Conservation (phyloP, 2,329 filamentous ascomycete species). For the Colletotrichum chrysophilum region DNA sequence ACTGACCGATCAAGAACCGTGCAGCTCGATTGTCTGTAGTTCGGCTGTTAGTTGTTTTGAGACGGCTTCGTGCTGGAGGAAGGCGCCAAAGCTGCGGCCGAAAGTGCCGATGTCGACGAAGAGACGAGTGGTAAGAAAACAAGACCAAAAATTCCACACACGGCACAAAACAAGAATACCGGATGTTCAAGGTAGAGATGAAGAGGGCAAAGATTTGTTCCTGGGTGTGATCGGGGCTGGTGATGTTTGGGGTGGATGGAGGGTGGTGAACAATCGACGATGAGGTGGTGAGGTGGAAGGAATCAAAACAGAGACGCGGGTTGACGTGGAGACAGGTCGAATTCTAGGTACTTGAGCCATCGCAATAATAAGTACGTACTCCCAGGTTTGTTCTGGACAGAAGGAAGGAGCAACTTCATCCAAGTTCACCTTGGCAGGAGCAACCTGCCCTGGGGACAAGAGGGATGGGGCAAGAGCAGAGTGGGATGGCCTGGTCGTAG, state of each 20-base stretch:
- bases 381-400: not conserved
- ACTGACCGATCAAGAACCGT: not conserved
- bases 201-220: not conserved
- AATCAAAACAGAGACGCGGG: not conserved
- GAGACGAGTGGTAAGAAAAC: not conserved
- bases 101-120: not conserved
- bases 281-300: not conserved
- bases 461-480: not conserved
- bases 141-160: not conserved
- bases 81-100: not conserved
- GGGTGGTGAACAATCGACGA: not conserved
- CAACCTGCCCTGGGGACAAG: not conserved
- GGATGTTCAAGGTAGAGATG: not conserved
- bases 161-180: not conserved
- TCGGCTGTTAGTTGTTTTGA: not conserved
- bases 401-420: not conserved
- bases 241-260: not conserved
- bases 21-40: not conserved
- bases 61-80: not conserved
- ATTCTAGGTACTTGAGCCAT: no score
- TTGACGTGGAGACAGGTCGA: not conserved
- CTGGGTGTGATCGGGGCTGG: not conserved
- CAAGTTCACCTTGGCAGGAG: not conserved
- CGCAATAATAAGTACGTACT: not conserved
- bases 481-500: not conserved